A percentile compares a stretch with the other conserved stretches of the same genome.
These are phyloP conservation scores for Martiniozyma abietophila DNA, from an alignment of 805 yeast genomes.

Conservation along the genomic window DNA sequence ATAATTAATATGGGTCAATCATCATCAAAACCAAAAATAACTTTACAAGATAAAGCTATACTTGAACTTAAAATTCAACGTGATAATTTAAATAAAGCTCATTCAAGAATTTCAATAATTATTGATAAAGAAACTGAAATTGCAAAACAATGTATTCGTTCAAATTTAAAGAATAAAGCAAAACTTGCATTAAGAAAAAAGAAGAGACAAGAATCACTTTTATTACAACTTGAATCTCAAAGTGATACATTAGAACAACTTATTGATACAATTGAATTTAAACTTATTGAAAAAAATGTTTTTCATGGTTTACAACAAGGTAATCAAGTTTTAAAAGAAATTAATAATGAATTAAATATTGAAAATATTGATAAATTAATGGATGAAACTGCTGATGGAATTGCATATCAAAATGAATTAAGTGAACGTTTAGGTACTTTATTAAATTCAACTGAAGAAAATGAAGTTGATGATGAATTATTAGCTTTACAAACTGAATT, in stretches of 20 bases:
- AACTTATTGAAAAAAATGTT: slow-evolving; percentile 80
- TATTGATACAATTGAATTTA: slow-evolving; percentile 77
- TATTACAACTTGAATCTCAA: slow-evolving; percentile 67
- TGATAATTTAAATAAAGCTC: slow-evolving; percentile 73
- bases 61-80: slow-evolving; percentile 81
- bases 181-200: slow-evolving; percentile 62
- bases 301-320: slow-evolving; percentile 75
- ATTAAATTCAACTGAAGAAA: slow-evolving; percentile 40
- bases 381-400: slow-evolving; percentile 80
- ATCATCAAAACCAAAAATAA: slow-evolving; percentile 42
- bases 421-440: slow-evolving; percentile 40
- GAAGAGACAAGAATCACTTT: slow-evolving; percentile 71
- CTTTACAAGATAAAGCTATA: slow-evolving; percentile 79
- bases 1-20: slow-evolving; percentile 33
- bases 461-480: slow-evolving; percentile 60
- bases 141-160: slow-evolving; percentile 46
- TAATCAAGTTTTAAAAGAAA: slow-evolving; percentile 58
- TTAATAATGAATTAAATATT: slow-evolving; percentile 70
- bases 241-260: slow-evolving; percentile 70
- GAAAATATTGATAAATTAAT: slow-evolving; percentile 73
- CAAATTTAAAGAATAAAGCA: slow-evolving; percentile 46
- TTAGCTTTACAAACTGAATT: slow-evolving; percentile 40
- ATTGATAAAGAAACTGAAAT: slow-evolving; percentile 52
- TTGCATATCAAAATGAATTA: slow-evolving; percentile 68
- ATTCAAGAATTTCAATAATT: slow-evolving; percentile 45